Evolutionary conservation across 352 stramenopile species (phyloP).

Genomic region (Peronospora belbahrii): DNA sequence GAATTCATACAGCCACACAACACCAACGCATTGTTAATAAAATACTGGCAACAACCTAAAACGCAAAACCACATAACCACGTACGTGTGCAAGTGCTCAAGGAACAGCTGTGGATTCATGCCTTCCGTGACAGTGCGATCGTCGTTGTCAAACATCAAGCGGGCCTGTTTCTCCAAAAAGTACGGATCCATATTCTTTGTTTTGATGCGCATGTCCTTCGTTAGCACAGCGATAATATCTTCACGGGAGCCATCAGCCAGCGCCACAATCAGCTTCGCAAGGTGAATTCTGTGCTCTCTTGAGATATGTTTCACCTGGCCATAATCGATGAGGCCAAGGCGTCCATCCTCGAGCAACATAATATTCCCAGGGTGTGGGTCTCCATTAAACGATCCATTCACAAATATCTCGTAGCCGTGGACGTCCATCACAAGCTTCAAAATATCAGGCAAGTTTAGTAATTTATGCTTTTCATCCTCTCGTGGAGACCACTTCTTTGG

Average conservation of each 20-base stretch:
- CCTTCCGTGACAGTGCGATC: conserved; percentile 70
- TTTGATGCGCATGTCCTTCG: conserved; percentile 65
- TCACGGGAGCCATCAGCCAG: conserved; percentile 63
- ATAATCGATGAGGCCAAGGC: conserved; percentile 88
- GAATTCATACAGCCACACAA: conserved; percentile 1
- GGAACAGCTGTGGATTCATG: conserved; percentile 80
- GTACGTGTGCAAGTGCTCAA: conserved; percentile 78
- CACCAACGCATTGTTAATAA: conserved; percentile 1
- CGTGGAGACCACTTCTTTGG: conserved; percentile 32
- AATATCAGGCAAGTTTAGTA: conserved; percentile 78
- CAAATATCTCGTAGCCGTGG: conserved; percentile 89
- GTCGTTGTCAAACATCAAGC: conserved; percentile 85
- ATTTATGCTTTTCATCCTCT: conserved; percentile 36
- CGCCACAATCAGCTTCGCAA: conserved; percentile 81
- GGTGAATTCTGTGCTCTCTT: conserved; percentile 49
- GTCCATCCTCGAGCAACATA: conserved; percentile 83
- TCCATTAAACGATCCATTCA: conserved; percentile 89
- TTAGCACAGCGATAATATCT: conserved; percentile 71
- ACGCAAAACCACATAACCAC: conserved; percentile 5
- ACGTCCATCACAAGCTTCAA: conserved; percentile 85
- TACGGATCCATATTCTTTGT: conserved; percentile 75
- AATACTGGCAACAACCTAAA: not conserved
- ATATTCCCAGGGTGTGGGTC: conserved; percentile 90
- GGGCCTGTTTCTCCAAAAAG: conserved; percentile 77
- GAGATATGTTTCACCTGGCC: conserved; percentile 87